Base-by-base conservation (phyloP, 805 yeast genomes). In the Ogataea haglerorum region DNA sequence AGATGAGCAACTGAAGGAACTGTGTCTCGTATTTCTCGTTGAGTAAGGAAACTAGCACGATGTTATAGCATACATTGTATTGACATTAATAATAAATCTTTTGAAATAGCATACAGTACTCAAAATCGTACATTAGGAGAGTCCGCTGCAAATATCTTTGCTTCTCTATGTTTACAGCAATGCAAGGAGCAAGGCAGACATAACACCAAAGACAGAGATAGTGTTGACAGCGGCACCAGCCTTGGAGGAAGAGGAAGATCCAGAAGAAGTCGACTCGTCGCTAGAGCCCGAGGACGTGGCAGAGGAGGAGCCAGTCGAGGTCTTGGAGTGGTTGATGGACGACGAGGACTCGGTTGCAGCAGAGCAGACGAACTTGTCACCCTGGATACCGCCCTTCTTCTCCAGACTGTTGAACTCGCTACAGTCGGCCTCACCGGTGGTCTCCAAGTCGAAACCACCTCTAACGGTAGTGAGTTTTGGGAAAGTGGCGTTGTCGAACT, bases 361-460 rank as follows among this genome's bases (percentile, higher is more conserved):
- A 66, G 81, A 85, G 55, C 75, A 73, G 73, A 95, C 85, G 57
- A 67, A 75, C 73, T 79, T 90, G 73, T 87, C 88, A 78, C 99
- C 99, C 72, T 82, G 88, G 67, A 93, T 81, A 64, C 76, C 85
- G 69, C 95, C 95, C 57, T 75, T 73, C 60, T 70, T 66, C 76
- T 86, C 81, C 63, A 87, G 76, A 40, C 66, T 58, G 65, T 84
- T 76, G 73, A 90, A 87, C 40, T 75, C 71, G 48, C 73, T 64
- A 80, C 99, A 93, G 69, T 88, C 80, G 69, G 87, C 80, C 58
- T 84, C 82, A 63, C 86, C 84, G 30, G 61, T 54, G 46, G 96
- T 75, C 63, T 82, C 83, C 61, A 93, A 75, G 60, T 71, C 70
- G 70, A 90, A 95, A 67, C 95, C 96, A 78, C 99, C 99, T 64